Evolutionary conservation across 257 asterid genomes (phyloP), one percentile per base, ranked within the genome.

Genomic region (Plantago ovata): DNA sequence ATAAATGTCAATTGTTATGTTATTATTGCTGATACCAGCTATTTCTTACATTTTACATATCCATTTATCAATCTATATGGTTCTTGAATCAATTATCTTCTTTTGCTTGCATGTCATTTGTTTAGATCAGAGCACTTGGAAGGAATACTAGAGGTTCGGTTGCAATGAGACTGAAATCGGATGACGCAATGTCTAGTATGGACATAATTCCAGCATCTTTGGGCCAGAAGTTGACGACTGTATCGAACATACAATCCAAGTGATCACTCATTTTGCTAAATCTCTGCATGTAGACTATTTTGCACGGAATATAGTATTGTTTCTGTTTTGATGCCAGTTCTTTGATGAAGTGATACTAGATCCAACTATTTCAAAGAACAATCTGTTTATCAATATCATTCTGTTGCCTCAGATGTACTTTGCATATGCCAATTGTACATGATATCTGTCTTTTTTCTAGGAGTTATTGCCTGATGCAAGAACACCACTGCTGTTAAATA

Each of bases 111-210:
- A 65, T 57, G 24, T 24, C 58, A 18, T 68, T 75, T 75, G 40
- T 69, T 58, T 79, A 92, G 98, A 71, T 89, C 65, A 82, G 98
- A 73, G 81, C 98, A 16, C 86, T 85, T 58, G 89, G 97, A 69
- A 84, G 98, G 77, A 84, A 82, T 70, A 86, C 97, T 38, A 84
- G 97, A 71, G 98, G 98, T 52, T 78, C 94, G 23, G 68, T 84
- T 73, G 98, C 97, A 74, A 93, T 93, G 98, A 82, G 89, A 72
- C 69, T 93, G 64, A 93, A 75, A 72, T 80, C 63, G 55, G 96
- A 71, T 63, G 98, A 93, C 79, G 82, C 84, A 68, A 81, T 93
- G 82, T 95, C 98, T 24, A 76, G 98, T 85, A 79, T 86, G 85
- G 98, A 93, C 81, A 73, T 93, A 59, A 82, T 93, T 70, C 95